phyloP scores from a whole-genome alignment of 257 asterid genomes.

The Salvia rosmarinus region DNA sequence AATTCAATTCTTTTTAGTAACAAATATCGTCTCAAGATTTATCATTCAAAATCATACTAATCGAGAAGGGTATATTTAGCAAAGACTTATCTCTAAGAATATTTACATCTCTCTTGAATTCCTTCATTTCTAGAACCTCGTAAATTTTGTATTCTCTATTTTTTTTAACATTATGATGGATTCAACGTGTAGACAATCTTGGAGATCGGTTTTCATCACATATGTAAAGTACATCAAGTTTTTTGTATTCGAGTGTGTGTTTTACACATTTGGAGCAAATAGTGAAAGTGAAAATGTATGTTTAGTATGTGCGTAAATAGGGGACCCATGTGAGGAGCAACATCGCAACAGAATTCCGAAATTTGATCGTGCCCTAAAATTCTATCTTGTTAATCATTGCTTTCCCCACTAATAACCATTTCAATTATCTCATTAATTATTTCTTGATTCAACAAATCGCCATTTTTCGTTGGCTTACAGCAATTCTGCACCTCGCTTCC shows the following conservation, averaged over 20 bases:
- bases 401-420: slow-evolving; percentile 49
- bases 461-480: slow-evolving; percentile 37
- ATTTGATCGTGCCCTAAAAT: slow-evolving; percentile 35
- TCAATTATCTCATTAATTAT: slow-evolving; percentile 26
- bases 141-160: too few relatives aligned
- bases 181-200: too few relatives aligned
- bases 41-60: not conserved
- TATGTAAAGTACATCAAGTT: too few relatives aligned
- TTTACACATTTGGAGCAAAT: not conserved
- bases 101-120: not conserved
- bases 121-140: too few relatives aligned
- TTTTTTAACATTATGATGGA: too few relatives aligned
- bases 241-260: not conserved
- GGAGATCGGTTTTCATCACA: too few relatives aligned
- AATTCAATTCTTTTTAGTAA: not conserved
- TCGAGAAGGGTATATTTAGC: not conserved
- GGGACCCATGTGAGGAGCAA: slow-evolving; percentile 56
- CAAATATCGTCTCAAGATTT: not conserved
- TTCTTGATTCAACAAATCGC: slow-evolving; percentile 29
- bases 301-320: slow-evolving; percentile 26
- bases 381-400: slow-evolving; percentile 48
- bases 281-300: not conserved
- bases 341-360: slow-evolving; percentile 41
- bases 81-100: not conserved
- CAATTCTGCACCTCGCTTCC: slow-evolving; percentile 37